Percentiles rank a stretch among this genome's conserved stretches.
phyloP scores from a whole-genome alignment of 306 rosid species.

The Cicer cuneatum region DNA sequence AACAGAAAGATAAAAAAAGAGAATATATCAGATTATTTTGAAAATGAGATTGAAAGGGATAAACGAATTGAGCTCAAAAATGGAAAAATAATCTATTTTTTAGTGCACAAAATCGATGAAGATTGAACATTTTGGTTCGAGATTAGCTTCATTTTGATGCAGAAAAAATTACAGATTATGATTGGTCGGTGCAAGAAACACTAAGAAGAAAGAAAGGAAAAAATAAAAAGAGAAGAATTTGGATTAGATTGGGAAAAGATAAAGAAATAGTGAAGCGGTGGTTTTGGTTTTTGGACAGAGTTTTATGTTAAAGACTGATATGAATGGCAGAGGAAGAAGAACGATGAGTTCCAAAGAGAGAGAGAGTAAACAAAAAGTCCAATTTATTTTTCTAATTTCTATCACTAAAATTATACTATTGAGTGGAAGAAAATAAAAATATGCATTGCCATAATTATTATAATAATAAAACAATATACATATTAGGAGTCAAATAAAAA shows the following conservation, averaged over 20 bases:
- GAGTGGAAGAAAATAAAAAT: too few species aligned
- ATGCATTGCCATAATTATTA: too few species aligned
- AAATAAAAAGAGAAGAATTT: constrained; percentile 1
- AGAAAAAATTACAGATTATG: neutral
- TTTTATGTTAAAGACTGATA: constrained; percentile 44
- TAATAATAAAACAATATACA: too few species aligned
- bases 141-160: constrained; percentile 37
- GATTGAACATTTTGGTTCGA: constrained; percentile 43
- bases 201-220: constrained; percentile 7
- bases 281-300: constrained; percentile 49
- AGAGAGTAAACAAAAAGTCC: constrained; percentile 30
- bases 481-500: too few species aligned
- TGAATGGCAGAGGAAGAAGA: constrained; percentile 67
- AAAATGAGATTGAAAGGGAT: constrained; percentile 47
- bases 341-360: constrained; percentile 29
- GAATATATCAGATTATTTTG: constrained; percentile 28
- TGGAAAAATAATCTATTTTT: constrained; percentile 36
- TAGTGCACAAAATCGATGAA: constrained; percentile 35
- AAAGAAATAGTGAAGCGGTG: constrained; percentile 46
- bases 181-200: neutral
- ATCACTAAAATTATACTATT: constrained; percentile 23
- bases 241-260: constrained; percentile 48
- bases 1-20: constrained; percentile 7
- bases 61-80: constrained; percentile 37
- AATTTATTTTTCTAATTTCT: neutral